Base-by-base conservation (phyloP, 2,329 filamentous ascomycete species). In the Pseudocercospora crystallina region DNA sequence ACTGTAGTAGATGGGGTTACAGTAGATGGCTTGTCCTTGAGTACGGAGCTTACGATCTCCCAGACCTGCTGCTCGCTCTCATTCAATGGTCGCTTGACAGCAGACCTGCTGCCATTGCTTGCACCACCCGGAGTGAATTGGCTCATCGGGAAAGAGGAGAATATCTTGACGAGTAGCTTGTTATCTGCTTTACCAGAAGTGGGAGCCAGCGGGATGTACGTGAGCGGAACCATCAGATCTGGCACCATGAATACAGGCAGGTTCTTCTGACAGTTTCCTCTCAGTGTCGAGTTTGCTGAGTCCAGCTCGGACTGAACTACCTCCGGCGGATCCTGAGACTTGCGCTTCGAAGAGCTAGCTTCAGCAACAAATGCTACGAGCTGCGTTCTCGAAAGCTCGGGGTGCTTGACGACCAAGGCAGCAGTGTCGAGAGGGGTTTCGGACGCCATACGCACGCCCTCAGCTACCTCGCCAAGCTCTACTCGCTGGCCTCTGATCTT, bases 401-500 rank as follows among this genome's bases (percentile, higher is more conserved):
- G 54, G 38, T 57, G 54, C 36, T 51, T 43, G 29, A 54, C 35
- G 40, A 57, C 47, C n/a, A 54, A 32, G n/a, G 51, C 40, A 33
- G 51, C 47, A 9, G 49, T 44, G 29, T 56, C 49, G 10, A 52
- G 43, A 7, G 49, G 41, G 12, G 29, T 12, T 13, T 44, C 38
- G 12, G 51, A 47, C 9, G 47, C 48, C 29, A 40, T 43, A 26
- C 51, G 42, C 12, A 54, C 48, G 43, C 47, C 47, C 32, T 54
- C 47, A 11, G 47, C 61, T 4, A 95, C 84, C 63, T 92, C 89
- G 1, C 80, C 80, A 11, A 90, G 77, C 63, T 94, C 88, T 32
- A 94, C 83, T 37, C 86, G 76, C 58, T 90, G 86, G 0, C 89
- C 89, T 31, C 87, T 80, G 11, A 95, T 75, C 65, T 92, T 94